Percentiles rank a stretch among this genome's conserved stretches.
phyloP scores from a whole-genome alignment of 148 eudicot species.

The Chenopodium quinoa region DNA sequence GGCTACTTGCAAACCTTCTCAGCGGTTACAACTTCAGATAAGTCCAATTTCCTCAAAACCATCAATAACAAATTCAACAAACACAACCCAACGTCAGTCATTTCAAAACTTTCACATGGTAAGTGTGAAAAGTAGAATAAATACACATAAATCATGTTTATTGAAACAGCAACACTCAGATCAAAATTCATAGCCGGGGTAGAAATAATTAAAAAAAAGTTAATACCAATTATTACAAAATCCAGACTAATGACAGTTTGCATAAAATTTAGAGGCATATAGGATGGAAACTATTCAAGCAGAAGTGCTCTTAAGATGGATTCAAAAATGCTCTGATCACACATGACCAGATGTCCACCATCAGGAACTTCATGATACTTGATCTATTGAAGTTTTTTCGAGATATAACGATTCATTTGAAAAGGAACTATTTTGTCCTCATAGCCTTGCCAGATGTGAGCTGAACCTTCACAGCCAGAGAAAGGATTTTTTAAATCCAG shows the following conservation, averaged over 20 bases:
- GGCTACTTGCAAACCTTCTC: constrained; percentile 9
- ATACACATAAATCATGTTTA: not conserved
- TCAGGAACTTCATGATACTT: constrained; percentile 44
- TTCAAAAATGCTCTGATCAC: constrained; percentile 37
- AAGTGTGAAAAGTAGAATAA: not conserved
- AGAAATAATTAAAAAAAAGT: not conserved
- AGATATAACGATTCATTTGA: constrained; percentile 32
- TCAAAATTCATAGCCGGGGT: not conserved
- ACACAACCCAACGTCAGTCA: not conserved
- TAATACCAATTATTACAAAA: not conserved
- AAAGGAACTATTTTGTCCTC: constrained; percentile 64
- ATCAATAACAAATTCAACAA: too few species aligned
- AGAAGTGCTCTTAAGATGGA: constrained; percentile 49
- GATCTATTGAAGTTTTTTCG: constrained; percentile 39
- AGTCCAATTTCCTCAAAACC: too few species aligned
- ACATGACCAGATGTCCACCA: constrained; percentile 33
- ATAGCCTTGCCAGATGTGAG: constrained; percentile 83
- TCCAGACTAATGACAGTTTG: not conserved
- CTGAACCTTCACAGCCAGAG: constrained; percentile 51
- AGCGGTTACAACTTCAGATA: constrained; percentile 20
- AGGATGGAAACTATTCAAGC: constrained; percentile 15
- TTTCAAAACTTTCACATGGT: not conserved
- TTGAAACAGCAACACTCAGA: not conserved
- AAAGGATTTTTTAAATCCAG: constrained; percentile 59
- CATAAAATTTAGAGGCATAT: too few species aligned